Evolutionary conservation across 352 stramenopile species (phyloP), one percentile per base, ranked within the genome.

Genomic region (Plasmopara viticola): DNA sequence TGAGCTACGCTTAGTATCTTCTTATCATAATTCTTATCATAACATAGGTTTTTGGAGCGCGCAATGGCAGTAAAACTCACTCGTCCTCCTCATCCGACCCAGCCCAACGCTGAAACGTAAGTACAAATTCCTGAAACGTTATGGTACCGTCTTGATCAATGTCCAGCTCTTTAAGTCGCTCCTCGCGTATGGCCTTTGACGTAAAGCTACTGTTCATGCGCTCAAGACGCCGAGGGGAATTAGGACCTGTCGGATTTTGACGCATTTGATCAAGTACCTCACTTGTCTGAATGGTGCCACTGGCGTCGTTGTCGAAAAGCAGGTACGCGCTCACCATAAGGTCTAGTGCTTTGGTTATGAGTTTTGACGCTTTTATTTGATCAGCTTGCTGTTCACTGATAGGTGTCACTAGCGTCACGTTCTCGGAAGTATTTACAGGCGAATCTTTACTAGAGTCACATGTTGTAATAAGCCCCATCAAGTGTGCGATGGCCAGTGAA

Each of bases 101-200:
- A 44, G 89, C 80, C 86, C 86, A 95, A 29, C 81, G 85, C 51
- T 92, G 78, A 48, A 94, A 95, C 25, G 86, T 91, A 34, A 91
- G 70, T 29, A 95, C 70, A 42, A 95, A 95, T 53, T 95, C 86
- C 54, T 93, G 80, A 52, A 93, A 95, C 17, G 84, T 94, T 66
- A 95, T 93, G 8, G 74, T 90, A 45, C 86, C 85, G 40, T 95
- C 82, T n/a, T 84, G 62, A 56, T 95, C 79, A 44, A 86, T 69
- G 53, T 95, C 86, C 43, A 95, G 67, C 53, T 95, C 85, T 52
- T 93, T 87, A 77, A 89, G 90, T 55, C 86, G 75, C 56, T 92
- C 81, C 25, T 74, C 55, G 9, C 68, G 75, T 41, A 86, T 86
- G 18, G 66, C 56, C 43, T 83, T 75, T 9, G 78, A 84, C 30